These are phyloP conservation scores for Peronospora tabacina DNA, from an alignment of 352 stramenopile species.

Conservation along the genomic window DNA sequence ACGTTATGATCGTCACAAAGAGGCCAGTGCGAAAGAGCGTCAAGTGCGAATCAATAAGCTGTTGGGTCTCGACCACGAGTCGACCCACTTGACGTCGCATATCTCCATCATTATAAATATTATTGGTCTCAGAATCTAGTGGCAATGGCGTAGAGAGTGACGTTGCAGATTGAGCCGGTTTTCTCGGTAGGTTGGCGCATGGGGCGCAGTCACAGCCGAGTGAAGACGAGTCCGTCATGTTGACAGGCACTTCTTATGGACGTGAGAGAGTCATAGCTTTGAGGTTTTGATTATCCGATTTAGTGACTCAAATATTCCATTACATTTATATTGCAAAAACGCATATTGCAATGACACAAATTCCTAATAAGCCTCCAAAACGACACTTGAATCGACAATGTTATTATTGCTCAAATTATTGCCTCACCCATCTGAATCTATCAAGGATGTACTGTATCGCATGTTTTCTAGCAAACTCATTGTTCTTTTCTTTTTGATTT, in stretches of 20 bases:
- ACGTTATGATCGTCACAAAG: conserved; percentile 38
- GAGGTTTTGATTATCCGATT: no score
- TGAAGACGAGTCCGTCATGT: conserved; percentile 2
- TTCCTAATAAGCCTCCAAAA: no score
- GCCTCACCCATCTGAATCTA: conserved; percentile 15
- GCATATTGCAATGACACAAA: no score
- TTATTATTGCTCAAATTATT: no score
- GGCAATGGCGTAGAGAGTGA: neutral
- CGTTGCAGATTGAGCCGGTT: neutral
- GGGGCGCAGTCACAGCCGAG: neutral
- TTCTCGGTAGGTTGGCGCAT: neutral
- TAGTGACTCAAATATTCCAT: no score
- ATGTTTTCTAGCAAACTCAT: conserved; percentile 28
- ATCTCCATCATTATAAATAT: conserved; percentile 9
- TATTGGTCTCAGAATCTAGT: neutral
- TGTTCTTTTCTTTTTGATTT: conserved; percentile 20
- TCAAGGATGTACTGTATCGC: conserved; percentile 19
- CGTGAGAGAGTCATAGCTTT: no score
- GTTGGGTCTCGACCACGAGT: conserved; percentile 31
- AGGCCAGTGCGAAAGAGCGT: conserved; percentile 53
- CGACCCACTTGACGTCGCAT: conserved; percentile 27
- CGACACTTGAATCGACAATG: no score
- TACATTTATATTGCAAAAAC: no score
- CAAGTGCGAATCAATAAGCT: conserved; percentile 61
- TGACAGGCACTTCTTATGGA: neutral